Percentiles rank a stretch among this genome's conserved stretches.
Evolutionary conservation across 2,329 filamentous ascomycete genomes (phyloP).

Genomic region (Botrytis squamosa): DNA sequence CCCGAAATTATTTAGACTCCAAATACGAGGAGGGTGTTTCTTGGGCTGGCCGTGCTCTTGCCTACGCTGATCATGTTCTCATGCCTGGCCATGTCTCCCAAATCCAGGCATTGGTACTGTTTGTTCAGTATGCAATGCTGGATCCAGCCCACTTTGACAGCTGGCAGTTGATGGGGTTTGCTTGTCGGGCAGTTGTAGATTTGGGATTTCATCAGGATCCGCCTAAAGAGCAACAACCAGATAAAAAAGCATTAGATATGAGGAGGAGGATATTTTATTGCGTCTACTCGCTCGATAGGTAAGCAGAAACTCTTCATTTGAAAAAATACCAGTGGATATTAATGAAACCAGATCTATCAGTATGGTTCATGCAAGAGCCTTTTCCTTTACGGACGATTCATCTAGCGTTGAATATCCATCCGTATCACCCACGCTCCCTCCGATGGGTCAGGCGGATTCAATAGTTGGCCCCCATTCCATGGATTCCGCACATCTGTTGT

Average conservation of each 20-base stretch:
- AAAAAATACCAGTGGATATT: not conserved
- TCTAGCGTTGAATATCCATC: constrained; percentile 77
- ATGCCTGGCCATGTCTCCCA: constrained; percentile 81
- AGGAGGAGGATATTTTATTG: constrained; percentile 86
- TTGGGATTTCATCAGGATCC: constrained; percentile 92
- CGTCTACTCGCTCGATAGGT: constrained; percentile 87
- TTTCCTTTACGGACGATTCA: constrained; percentile 91
- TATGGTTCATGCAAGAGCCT: constrained; percentile 81
- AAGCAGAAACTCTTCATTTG: constrained; percentile 31
- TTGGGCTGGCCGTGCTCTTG: constrained; percentile 64
- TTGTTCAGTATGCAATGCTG: constrained; percentile 86
- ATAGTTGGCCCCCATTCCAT: constrained; percentile 51
- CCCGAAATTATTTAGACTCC: constrained; percentile 64
- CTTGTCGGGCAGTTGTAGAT: constrained; percentile 82
- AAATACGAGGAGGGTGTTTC: constrained; percentile 58
- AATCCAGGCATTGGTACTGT: constrained; percentile 81
- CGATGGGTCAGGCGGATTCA: constrained; percentile 39
- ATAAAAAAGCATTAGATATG: constrained; percentile 70
- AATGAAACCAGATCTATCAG: constrained; percentile 67
- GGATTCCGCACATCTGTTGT: constrained; percentile 73
- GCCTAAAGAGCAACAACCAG: constrained; percentile 64
- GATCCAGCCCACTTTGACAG: constrained; percentile 90
- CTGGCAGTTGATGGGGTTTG: constrained; percentile 91
- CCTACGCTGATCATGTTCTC: constrained; percentile 77
- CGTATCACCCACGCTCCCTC: constrained; percentile 36